Evolutionary conservation across 768 basidiomycete species (phyloP), one percentile per base, ranked within the genome.

Genomic region (Suillus variegatus): DNA sequence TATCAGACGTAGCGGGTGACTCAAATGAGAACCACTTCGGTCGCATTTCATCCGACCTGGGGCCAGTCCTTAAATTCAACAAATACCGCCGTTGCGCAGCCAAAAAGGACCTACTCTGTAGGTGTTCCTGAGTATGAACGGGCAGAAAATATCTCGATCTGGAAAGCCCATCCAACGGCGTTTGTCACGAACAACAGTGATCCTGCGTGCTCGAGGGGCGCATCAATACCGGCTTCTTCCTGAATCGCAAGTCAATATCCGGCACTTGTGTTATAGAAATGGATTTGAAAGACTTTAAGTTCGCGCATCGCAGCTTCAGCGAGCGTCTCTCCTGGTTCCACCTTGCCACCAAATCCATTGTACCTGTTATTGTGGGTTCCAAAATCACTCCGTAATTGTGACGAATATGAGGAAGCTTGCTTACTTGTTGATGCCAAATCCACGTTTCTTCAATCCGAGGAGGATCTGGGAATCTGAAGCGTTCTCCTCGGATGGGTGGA

Each of bases 301-400:
- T 89, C 94, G n/a, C 94, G 87, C n/a, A 76, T 70, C 4, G 94
- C 94, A 12, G 93, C 94, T 71, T 91, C 77, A 0, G 79, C 69
- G 20, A 87, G 77, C 0, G 88, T 87, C 75, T 97, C 94, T 5
- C 84, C 86, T 3, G 82, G 76, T 64, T 95, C 93, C 10, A 93
- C 87, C 76, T 97, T 97, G 12, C 94, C 94, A 20, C 93, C 93
- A 69, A 95, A 96, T 4, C 94, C 94, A 67, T 95, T 95, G 71
- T 85, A 94, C 71, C 94, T 94, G 70, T 56, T n/a, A 32, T 18
- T 60, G 6, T 28, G 25, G 68, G 51, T 60, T 63, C 22, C 43
- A 20, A 20, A 62, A 41, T 40, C 58, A 16, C 32, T 9, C 44
- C 14, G 14, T 28, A 4, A 60, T n/a, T 4, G 22, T 20, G 22